A percentile compares a stretch with the other conserved stretches of the same genome.
Evolutionary conservation across 257 asterid genomes (phyloP).

Genomic region (Scutellaria barbata): DNA sequence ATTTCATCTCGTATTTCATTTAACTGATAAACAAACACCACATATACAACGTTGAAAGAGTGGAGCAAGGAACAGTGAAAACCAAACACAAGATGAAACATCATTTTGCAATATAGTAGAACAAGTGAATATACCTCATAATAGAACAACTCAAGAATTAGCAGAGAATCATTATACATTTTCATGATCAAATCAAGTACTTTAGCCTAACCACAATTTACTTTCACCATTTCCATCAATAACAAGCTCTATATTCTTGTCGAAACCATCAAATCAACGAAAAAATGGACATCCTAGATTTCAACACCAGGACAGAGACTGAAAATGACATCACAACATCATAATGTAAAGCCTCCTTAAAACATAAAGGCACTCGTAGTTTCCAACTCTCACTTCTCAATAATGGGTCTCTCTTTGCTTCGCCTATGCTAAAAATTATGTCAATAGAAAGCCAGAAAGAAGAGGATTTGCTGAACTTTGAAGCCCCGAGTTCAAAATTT

Average conservation of each 20-base stretch:
- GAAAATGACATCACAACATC: neutral
- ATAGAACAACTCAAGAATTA: too few relatives aligned
- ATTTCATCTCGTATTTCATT: neutral
- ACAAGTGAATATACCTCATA: neutral
- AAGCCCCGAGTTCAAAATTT: too few relatives aligned
- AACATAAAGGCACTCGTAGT: neutral
- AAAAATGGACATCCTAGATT: neutral
- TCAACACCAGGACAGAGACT: neutral
- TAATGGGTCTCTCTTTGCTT: neutral
- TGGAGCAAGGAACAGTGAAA: neutral
- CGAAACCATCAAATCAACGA: too few relatives aligned
- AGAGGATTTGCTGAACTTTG: neutral
- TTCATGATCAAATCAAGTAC: neutral
- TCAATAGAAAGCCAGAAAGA: neutral
- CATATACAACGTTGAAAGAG: too few relatives aligned
- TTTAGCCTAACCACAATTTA: too few relatives aligned
- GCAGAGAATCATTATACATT: too few relatives aligned
- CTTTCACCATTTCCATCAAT: neutral
- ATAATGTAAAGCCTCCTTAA: neutral
- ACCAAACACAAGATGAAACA: slow-evolving; percentile 1
- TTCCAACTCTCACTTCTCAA: neutral
- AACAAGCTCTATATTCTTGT: neutral
- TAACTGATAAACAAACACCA: neutral
- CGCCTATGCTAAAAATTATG: neutral
- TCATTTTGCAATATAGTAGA: neutral